Evolutionary conservation across 2,329 filamentous ascomycete genomes (phyloP), one percentile per base, ranked within the genome.

Genomic region (Zopfia rhizophila): DNA sequence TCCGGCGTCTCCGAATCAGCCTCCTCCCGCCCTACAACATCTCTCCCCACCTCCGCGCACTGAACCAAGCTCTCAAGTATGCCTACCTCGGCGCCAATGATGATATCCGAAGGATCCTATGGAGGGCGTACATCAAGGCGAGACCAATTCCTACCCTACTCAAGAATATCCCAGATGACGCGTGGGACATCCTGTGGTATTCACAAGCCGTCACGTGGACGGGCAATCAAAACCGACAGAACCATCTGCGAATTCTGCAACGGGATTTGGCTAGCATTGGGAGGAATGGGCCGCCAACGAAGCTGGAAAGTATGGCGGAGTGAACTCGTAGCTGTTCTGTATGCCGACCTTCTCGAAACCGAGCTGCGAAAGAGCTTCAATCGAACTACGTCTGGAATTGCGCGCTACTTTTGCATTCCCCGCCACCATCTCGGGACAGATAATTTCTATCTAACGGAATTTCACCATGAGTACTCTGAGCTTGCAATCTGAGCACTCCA

Each of bases 161-260:
- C 7, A 51, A 60, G n/a, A 65, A 51, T 12, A 38, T 72, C 6
- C 59, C 60, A 11, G 61, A 68, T 14, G 65, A 71, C 23, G 65
- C 66, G 3, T 72, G 70, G 70, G 70, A 72, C 31, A 61, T 72
- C 6, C 23, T 72, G 30, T 72, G 68, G 39, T 72, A 72, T 29
- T 68, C 60, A 2, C 70, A 72, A 37, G 69, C 69, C 2, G 68
- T 71, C 5, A 68, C 58, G 7, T 72, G 68, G 69, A 37, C 50
- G 1, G 53, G 55, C 1, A 72, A 72, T 42, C 59, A 65, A 35
- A 70, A 69, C 25, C 53, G 68, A 5, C 53, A 63, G 23, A 40
- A 55, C 17, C 67, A 71, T 55, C 38, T 72, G 31, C 46, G 42
- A 17, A 36, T 62, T 29, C 17, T 72, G 21, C 40, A 70, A 33